Evolutionary conservation across 2,329 filamentous ascomycete species (phyloP).

Genomic region (Fusarium foetens): DNA sequence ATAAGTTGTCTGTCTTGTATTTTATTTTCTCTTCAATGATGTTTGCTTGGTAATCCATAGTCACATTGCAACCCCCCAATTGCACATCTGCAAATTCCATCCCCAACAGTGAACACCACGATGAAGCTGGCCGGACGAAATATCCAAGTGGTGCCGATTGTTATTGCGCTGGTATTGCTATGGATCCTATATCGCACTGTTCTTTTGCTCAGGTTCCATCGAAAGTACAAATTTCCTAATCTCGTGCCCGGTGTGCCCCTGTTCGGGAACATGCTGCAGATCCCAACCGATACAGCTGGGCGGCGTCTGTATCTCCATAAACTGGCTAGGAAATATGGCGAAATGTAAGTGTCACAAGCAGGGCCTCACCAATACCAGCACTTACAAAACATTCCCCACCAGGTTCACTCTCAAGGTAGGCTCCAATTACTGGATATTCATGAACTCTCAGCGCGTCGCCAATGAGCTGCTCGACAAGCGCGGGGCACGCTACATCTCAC

Average conservation of each 20-base stretch:
- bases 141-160: background rate
- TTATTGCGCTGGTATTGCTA: background rate
- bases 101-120: fast-evolving
- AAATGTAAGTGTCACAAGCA: background rate
- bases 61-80: background rate
- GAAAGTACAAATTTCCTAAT: background rate
- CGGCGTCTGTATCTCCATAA: background rate
- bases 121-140: background rate
- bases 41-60: background rate
- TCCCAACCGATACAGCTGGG: background rate
- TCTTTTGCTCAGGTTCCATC: background rate
- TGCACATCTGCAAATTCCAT: background rate
- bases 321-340: background rate
- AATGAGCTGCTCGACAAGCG: background rate
- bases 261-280: background rate
- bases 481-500: background rate
- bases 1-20: background rate
- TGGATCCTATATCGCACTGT: background rate
- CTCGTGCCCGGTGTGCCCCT: background rate
- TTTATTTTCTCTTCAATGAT: background rate
- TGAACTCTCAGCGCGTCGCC: background rate
- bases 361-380: background rate
- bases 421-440: background rate
- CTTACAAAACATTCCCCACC: background rate
- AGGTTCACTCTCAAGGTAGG: background rate